These are phyloP conservation scores for Magnolia officinalis DNA, from an alignment of 164 flowering plant species.

Conservation along the genomic window DNA sequence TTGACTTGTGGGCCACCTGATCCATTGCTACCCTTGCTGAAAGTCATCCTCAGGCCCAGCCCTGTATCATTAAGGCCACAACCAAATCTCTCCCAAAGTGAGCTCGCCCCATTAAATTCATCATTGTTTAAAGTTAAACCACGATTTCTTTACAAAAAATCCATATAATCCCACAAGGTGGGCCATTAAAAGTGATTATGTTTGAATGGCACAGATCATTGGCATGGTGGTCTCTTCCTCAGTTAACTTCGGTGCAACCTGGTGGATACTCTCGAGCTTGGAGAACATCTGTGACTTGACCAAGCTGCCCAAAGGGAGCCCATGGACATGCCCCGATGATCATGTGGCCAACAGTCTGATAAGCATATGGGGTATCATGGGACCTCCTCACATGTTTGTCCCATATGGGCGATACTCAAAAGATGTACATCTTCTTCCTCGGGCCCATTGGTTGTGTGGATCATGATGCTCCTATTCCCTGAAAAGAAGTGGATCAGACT, in stretches of 20 bases:
- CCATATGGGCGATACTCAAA: background rate
- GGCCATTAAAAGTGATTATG: background rate
- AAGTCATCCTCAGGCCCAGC: too few relatives aligned
- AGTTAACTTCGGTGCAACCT: conserved; percentile 9
- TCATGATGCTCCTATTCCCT: background rate
- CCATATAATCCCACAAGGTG: background rate
- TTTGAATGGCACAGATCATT: conserved; percentile 3
- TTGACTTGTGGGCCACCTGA: too few relatives aligned
- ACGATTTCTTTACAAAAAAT: too few relatives aligned
- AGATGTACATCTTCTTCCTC: background rate
- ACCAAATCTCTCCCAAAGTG: too few relatives aligned
- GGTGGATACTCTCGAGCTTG: conserved; percentile 15
- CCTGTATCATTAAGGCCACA: too few relatives aligned
- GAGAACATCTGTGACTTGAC: conserved; percentile 14
- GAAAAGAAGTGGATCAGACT: conserved; percentile 1
- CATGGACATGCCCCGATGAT: conserved; percentile 24
- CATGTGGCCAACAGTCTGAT: conserved; percentile 15
- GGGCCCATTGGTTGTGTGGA: background rate
- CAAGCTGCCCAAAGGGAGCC: conserved; percentile 19
- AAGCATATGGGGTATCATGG: conserved; percentile 14
- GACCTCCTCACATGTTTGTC: background rate
- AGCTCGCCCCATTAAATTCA: too few relatives aligned
- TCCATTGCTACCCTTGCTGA: too few relatives aligned
- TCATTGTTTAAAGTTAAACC: too few relatives aligned
- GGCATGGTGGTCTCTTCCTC: conserved; percentile 3